phyloP scores from a whole-genome alignment of 2,329 filamentous ascomycete species.

The Bipolaris victoriae region DNA sequence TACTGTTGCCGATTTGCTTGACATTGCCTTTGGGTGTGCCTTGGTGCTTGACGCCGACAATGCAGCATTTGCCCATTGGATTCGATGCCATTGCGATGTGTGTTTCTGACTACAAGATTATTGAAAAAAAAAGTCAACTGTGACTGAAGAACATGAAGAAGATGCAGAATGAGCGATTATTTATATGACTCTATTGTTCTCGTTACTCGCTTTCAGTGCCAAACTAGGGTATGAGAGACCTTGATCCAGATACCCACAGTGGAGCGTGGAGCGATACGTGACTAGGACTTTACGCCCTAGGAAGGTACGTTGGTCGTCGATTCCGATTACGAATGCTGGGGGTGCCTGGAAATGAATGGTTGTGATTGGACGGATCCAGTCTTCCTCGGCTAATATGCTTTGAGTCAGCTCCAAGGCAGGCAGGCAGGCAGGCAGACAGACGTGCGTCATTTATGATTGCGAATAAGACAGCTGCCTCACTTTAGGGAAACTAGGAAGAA shows the following conservation, averaged over 20 bases:
- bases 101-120: background rate
- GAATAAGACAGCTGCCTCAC: background rate
- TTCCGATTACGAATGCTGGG: background rate
- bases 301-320: background rate
- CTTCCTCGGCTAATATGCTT: too few species aligned
- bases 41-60: conserved; percentile 59
- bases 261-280: background rate
- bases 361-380: too few species aligned
- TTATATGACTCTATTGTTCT: background rate
- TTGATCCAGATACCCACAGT: background rate
- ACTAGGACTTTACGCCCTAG: background rate
- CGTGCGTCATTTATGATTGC: background rate
- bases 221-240: background rate
- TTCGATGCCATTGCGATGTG: conserved; percentile 57
- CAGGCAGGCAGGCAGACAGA: background rate
- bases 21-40: conserved; percentile 56
- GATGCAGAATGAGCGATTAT: background rate
- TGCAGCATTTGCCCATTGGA: conserved; percentile 57
- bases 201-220: background rate
- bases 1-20: conserved; percentile 56
- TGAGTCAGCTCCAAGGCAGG: background rate
- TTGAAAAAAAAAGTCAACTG: too few species aligned
- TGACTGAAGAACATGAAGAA: too few species aligned
- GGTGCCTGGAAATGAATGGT: background rate
- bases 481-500: background rate